These are phyloP conservation scores for Platanthera zijinensis DNA, from an alignment of 106 monocot genomes.

Conservation along the genomic window DNA sequence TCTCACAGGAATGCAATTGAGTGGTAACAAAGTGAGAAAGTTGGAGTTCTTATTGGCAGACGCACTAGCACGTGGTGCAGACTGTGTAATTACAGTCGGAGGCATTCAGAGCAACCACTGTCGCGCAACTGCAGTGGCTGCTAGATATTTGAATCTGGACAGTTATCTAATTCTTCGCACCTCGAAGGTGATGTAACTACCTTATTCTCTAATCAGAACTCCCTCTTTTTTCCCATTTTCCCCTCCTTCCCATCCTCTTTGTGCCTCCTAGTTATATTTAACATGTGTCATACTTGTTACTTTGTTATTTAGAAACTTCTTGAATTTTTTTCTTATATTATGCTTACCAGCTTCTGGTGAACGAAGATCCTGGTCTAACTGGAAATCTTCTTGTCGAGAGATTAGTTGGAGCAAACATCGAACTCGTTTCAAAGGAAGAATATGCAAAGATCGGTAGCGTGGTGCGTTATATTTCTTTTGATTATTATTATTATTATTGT, in stretches of 20 bases:
- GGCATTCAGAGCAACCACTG: constrained; percentile 99
- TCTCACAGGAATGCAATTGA: constrained; percentile 95
- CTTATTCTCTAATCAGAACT: neutral
- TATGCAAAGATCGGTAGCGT: constrained; percentile 85
- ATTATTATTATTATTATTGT: neutral
- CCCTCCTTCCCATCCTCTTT: neutral
- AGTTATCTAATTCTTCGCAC: constrained; percentile 87
- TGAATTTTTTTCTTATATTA: neutral
- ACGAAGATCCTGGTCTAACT: constrained; percentile 85
- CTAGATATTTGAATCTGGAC: constrained; percentile 89
- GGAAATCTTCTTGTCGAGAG: constrained; percentile 96
- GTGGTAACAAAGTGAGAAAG: constrained; percentile 99
- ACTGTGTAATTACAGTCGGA: constrained; percentile 88
- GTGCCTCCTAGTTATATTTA: neutral
- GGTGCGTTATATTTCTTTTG: constrained; percentile 35
- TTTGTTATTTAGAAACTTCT: neutral
- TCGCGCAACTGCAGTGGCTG: constrained; percentile 93
- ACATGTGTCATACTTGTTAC: neutral
- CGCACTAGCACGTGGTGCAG: constrained; percentile 72
- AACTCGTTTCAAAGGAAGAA: constrained; percentile 96
- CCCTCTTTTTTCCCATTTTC: neutral
- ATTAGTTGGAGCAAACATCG: constrained; percentile 87
- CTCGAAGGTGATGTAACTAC: constrained; percentile 56
- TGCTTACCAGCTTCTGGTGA: constrained; percentile 44
- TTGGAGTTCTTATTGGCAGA: constrained; percentile 90